phyloP scores from a whole-genome alignment of 352 stramenopile species.

The Globisporangium perplexum region DNA sequence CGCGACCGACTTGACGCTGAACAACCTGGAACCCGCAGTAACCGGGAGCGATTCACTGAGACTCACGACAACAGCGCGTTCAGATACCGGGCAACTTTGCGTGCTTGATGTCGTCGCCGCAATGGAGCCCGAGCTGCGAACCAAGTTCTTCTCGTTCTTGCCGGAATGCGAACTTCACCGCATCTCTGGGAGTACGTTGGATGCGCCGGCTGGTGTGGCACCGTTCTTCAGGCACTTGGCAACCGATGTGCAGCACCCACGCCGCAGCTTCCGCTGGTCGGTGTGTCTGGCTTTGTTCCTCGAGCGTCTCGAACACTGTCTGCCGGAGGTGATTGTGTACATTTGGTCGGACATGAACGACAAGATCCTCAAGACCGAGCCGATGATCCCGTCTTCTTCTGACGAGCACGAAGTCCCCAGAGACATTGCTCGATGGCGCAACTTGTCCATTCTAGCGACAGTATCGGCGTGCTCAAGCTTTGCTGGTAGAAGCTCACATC shows the following conservation, averaged over 20 bases:
- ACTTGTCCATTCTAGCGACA: constrained; percentile 53
- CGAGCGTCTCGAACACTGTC: constrained; percentile 22
- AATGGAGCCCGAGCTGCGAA: constrained; percentile 22
- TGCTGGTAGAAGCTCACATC: constrained; percentile 4
- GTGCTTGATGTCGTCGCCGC: constrained; percentile 17
- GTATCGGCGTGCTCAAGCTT: constrained; percentile 37
- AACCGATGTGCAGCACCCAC: constrained; percentile 4
- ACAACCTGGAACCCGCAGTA: not conserved
- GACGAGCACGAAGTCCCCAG: constrained; percentile 2
- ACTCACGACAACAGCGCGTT: not conserved
- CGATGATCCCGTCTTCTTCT: constrained; percentile 26
- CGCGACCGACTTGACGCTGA: not conserved
- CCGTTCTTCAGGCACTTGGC: constrained; percentile 8
- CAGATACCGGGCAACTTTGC: not conserved
- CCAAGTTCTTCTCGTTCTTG: constrained; percentile 26
- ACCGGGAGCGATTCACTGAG: not conserved
- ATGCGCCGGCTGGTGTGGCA: not conserved
- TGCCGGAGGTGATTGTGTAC: constrained; percentile 50
- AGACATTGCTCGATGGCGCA: constrained; percentile 56
- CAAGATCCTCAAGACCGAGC: constrained; percentile 58
- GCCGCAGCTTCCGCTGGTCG: constrained; percentile 55
- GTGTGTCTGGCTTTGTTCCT: constrained; percentile 40
- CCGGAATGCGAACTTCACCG: constrained; percentile 4
- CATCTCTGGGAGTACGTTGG: not conserved
- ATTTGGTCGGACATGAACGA: constrained; percentile 64